Base-by-base conservation (phyloP, 2,329 filamentous ascomycete species). In the Fusarium sambucinum region DNA sequence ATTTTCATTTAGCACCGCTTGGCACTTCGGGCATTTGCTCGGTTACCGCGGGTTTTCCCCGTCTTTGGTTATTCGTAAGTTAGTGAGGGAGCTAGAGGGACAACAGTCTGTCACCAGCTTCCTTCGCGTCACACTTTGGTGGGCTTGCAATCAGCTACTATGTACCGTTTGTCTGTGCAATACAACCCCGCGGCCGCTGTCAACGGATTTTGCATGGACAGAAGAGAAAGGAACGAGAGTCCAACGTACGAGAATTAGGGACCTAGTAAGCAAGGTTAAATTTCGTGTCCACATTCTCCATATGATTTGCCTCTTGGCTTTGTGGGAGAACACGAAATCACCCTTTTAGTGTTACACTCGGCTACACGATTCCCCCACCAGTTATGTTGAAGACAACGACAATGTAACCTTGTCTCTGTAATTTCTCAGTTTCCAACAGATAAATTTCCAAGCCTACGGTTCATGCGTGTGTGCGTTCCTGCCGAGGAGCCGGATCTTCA, bases 141-240 rank as follows among this genome's bases (percentile, higher is more conserved):
- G 16, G 40, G 10, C 16, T 42, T 16, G 4, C 9, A 45, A 29
- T 30, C 14, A 29, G n/a, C 32, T n/a, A 16, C n/a, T n/a, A n/a
- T n/a, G n/a, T n/a, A n/a, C 32, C 7, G 30, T n/a, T 10, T 19
- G 44, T 21, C 14, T 38, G 32, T 50, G 46, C 46, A 27, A n/a
- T 25, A 25, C 13, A 50, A 13, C 9, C 9, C 32, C 30, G 46
- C 46, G 21, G 46, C 47, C 47, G 23, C 47, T 50, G 47, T 50
- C 47, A 50, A 38, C 47, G 47, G 47, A 29, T 27, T 50, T 50
- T 50, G 47, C 32, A 37, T 50, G 47, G 47, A 19, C 23, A 27
- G 13, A 50, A 50, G 32, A 38, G 10, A 9, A 25, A 14, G 6
- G 6, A 37, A 37, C 13, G 6, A 37, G 23, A 50, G 17, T 11